A percentile compares a stretch with the other conserved stretches of the same genome.
phyloP scores from a whole-genome alignment of 768 basidiomycete genomes.

The Cystobasidium ongulense region DNA sequence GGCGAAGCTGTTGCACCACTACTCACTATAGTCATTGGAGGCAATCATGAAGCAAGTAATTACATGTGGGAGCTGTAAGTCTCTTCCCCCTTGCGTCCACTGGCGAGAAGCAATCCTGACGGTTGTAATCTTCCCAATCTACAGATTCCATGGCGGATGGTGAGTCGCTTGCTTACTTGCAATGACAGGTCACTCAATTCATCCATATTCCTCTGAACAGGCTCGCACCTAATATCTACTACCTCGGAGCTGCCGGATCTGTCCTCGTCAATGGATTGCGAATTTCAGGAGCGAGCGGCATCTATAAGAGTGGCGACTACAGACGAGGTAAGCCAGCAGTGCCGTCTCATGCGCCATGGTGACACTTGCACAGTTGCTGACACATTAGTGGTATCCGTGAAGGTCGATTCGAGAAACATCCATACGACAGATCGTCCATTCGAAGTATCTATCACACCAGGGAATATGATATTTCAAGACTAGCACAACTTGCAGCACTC shows the following conservation, averaged over 20 bases:
- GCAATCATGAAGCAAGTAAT: conserved; percentile 94
- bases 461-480: conserved; percentile 68
- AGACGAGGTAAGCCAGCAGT: conserved; percentile 49
- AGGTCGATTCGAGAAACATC: conserved; percentile 70
- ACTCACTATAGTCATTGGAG: conserved; percentile 87
- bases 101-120: neutral
- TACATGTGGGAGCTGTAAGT: conserved; percentile 90
- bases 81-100: neutral
- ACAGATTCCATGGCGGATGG: conserved; percentile 13
- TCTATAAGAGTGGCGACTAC: conserved; percentile 74
- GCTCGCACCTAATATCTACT: conserved; percentile 94
- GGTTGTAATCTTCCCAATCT: neutral
- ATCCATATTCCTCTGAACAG: conserved; percentile 43
- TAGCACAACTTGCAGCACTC: conserved; percentile 51
- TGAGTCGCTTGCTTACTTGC: neutral
- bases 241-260: conserved; percentile 82
- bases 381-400: neutral
- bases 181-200: neutral
- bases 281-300: conserved; percentile 85
- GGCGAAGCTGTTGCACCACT: conserved; percentile 73
- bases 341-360: neutral
- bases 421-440: conserved; percentile 64
- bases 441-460: conserved; percentile 85
- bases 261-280: conserved; percentile 77
- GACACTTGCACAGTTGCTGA: neutral